Conservation (phyloP, 192 early-diverging fungal genomes). For the Coemansia sp. region DNA sequence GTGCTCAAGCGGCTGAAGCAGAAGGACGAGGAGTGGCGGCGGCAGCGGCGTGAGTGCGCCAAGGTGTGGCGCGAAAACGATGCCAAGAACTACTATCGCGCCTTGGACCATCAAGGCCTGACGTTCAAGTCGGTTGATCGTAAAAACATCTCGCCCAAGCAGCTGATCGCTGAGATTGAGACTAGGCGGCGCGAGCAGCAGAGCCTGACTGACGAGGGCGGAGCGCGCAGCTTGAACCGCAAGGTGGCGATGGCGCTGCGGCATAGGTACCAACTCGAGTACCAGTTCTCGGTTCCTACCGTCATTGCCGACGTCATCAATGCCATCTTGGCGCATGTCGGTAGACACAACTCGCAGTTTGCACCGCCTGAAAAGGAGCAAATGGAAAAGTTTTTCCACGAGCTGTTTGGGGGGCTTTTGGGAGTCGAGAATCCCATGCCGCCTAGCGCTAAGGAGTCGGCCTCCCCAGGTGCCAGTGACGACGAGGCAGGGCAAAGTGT, state of each 20-base stretch:
- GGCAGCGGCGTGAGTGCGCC: slow-evolving; percentile 83
- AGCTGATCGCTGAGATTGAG: slow-evolving; percentile 85
- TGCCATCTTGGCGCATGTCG: slow-evolving; percentile 71
- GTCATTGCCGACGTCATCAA: slow-evolving; percentile 79
- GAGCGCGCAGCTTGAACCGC: slow-evolving; percentile 33
- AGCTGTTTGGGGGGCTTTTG: slow-evolving; percentile 62
- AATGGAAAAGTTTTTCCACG: slow-evolving; percentile 72
- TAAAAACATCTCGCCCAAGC: slow-evolving; percentile 74
- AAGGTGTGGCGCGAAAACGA: slow-evolving; percentile 97
- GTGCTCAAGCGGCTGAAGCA: slow-evolving; percentile 94
- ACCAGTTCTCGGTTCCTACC: slow-evolving; percentile 66
- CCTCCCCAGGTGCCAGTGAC: not conserved
- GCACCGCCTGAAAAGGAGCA: slow-evolving; percentile 66
- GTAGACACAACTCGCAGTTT: slow-evolving; percentile 56
- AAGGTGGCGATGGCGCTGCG: slow-evolving; percentile 48
- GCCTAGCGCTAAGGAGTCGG: not conserved
- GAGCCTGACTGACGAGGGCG: slow-evolving; percentile 44
- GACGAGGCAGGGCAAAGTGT: not conserved
- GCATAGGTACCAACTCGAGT: slow-evolving; percentile 78
- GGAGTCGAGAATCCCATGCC: slow-evolving; percentile 30
- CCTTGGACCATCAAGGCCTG: slow-evolving; percentile 93
- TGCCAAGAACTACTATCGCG: slow-evolving; percentile 88
- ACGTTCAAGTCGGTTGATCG: slow-evolving; percentile 86
- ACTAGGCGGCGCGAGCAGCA: slow-evolving; percentile 77
- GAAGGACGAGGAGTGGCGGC: slow-evolving; percentile 95